Evolutionary conservation across 768 basidiomycete genomes (phyloP).

Genomic region (Mycena indigotica): DNA sequence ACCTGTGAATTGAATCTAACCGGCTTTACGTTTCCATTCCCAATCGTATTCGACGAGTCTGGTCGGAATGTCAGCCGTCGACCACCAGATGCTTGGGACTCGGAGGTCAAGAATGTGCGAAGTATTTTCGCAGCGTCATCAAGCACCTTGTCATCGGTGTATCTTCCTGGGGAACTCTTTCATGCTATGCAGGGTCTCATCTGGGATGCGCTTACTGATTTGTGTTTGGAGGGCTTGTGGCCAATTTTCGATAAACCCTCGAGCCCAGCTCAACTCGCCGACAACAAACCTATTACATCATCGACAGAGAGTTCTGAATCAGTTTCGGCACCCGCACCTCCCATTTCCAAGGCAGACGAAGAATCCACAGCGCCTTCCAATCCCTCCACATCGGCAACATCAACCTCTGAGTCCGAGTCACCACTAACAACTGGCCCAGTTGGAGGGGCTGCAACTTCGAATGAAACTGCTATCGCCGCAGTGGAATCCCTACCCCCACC

Average conservation of each 20-base stretch:
- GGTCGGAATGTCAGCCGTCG: background rate
- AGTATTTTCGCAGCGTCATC: background rate
- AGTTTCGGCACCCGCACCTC: no score
- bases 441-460: no score
- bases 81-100: background rate
- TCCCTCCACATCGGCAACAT: no score
- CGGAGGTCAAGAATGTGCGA: background rate
- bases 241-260: background rate
- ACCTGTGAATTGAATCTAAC: background rate
- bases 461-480: no score
- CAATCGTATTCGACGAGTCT: background rate
- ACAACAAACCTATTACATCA: no score
- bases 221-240: background rate
- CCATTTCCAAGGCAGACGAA: no score
- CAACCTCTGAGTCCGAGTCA: no score
- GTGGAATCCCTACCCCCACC: no score
- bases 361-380: no score
- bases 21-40: background rate
- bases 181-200: background rate
- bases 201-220: background rate
- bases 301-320: no score
- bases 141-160: background rate
- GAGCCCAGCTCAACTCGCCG: no score
- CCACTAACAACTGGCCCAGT: no score
- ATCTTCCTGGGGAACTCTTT: background rate